Percentiles rank a stretch among this genome's conserved stretches.
phyloP scores from a whole-genome alignment of 352 stramenopile genomes.

The Globisporangium middletonii region DNA sequence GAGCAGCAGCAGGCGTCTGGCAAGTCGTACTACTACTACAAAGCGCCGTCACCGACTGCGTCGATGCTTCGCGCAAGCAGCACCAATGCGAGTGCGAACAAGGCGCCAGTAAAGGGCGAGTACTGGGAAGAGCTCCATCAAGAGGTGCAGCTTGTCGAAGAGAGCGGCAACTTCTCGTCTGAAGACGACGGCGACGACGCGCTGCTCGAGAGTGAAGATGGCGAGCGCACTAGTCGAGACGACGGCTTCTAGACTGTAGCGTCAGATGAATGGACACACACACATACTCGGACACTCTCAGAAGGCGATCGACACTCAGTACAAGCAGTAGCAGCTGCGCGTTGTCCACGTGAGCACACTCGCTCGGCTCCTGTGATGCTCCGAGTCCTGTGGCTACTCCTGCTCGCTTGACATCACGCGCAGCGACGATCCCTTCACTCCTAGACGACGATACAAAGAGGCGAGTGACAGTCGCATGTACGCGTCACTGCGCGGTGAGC shows the following conservation, averaged over 20 bases:
- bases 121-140: conserved; percentile 73
- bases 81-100: not conserved
- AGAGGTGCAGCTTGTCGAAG: conserved; percentile 68
- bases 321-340: no score
- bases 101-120: conserved; percentile 3
- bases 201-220: conserved; percentile 3
- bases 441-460: no score
- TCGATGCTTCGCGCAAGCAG: conserved; percentile 1
- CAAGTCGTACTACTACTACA: conserved; percentile 16
- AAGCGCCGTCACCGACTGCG: conserved; percentile 16
- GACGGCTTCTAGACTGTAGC: conserved; percentile 3
- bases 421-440: no score
- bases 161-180: conserved; percentile 64
- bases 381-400: not conserved
- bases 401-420: not conserved
- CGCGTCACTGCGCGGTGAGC: not conserved
- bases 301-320: no score
- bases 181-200: conserved; percentile 35
- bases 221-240: not conserved
- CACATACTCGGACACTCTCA: no score
- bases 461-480: not conserved
- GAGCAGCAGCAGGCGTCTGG: conserved; percentile 27
- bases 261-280: not conserved
- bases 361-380: no score
- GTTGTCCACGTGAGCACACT: no score